These are phyloP conservation scores for Trichosporon faecale DNA, from an alignment of 1,284 basidiomycete species.

Conservation along the genomic window DNA sequence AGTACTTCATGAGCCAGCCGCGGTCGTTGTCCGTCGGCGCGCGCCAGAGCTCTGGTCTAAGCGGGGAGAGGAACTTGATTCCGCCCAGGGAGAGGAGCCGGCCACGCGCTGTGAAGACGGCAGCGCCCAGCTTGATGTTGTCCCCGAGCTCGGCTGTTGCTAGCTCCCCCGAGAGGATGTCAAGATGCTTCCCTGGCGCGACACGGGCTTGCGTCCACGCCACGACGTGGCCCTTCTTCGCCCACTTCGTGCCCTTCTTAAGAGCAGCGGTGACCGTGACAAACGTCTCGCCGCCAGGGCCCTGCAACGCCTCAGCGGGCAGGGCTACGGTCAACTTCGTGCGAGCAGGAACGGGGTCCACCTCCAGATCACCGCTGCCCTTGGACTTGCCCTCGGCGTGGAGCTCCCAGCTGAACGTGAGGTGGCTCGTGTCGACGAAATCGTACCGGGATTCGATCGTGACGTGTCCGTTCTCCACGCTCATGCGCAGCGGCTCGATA, in stretches of 20 bases:
- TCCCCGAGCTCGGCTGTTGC: background rate
- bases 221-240: conserved; percentile 17
- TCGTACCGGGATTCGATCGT: conserved; percentile 8
- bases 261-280: conserved; percentile 15
- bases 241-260: conserved; percentile 16
- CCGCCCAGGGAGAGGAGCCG: conserved; percentile 17
- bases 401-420: conserved; percentile 7
- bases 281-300: conserved; percentile 5
- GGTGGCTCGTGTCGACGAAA: conserved; percentile 16
- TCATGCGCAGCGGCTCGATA: conserved; percentile 23
- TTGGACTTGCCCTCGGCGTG: conserved; percentile 18
- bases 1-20: conserved; percentile 5
- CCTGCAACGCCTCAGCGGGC: background rate
- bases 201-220: background rate
- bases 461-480: conserved; percentile 13
- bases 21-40: conserved; percentile 32
- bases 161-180: background rate
- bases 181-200: background rate
- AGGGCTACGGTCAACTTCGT: conserved; percentile 4
- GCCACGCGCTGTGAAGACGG: conserved; percentile 20
- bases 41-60: conserved; percentile 26
- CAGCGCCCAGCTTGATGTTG: conserved; percentile 9
- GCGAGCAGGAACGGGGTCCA: background rate
- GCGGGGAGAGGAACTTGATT: background rate
- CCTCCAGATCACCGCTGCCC: conserved; percentile 10